phyloP scores from a whole-genome alignment of 768 basidiomycete genomes.

The Favolaschia claudopus region DNA sequence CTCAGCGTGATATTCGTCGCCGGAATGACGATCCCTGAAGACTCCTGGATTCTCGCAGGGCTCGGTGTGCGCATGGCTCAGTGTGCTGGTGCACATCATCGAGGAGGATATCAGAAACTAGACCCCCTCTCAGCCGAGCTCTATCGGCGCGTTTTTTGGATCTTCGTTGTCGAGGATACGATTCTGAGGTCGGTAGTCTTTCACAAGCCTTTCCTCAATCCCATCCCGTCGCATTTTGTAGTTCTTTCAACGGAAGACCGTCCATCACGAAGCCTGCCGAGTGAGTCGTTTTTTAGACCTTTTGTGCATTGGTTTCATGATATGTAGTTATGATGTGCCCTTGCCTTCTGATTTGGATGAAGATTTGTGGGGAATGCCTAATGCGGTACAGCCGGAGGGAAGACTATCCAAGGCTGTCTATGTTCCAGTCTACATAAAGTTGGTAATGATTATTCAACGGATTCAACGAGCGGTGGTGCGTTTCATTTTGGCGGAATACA shows the following conservation, averaged over 20 bases:
- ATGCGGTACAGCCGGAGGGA: conserved; percentile 55
- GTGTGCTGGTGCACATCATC: conserved; percentile 12
- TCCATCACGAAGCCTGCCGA: neutral
- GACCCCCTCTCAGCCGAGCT: conserved; percentile 6
- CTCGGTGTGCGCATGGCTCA: conserved; percentile 12
- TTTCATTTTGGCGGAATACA: neutral
- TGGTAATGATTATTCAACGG: conserved; percentile 6
- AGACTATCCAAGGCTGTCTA: conserved; percentile 42
- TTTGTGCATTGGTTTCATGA: neutral
- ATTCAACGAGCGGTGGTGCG: conserved; percentile 13
- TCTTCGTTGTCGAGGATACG: neutral
- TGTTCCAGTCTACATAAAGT: neutral
- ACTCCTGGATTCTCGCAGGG: neutral
- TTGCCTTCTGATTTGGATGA: conserved; percentile 31
- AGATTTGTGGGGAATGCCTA: conserved; percentile 52
- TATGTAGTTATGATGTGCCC: conserved; percentile 7
- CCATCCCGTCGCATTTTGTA: too few species aligned
- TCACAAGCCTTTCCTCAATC: too few species aligned
- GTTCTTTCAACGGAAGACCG: conserved; percentile 9
- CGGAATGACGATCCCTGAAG: neutral
- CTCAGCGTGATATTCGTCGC: conserved; percentile 33
- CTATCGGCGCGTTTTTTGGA: conserved; percentile 7
- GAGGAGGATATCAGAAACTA: neutral
- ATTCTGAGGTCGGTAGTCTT: neutral
- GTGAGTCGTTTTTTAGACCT: neutral